These are phyloP conservation scores for Pyrrhoderma lamaoense DNA, from an alignment of 1,284 basidiomycete genomes.

Conservation along the genomic window DNA sequence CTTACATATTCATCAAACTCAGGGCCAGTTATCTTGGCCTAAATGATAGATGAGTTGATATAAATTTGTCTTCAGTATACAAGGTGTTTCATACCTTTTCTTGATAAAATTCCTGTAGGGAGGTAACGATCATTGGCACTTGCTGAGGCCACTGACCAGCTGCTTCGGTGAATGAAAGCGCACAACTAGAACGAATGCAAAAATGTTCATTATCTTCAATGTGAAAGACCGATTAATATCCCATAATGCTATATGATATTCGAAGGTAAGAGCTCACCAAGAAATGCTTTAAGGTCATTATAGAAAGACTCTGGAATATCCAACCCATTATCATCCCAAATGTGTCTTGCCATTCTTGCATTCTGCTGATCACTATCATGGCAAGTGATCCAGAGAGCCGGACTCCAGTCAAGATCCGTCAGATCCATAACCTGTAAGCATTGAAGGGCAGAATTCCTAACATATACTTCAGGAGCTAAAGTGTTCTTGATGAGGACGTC, in stretches of 20 bases:
- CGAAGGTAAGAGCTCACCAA: constrained; percentile 44
- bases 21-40: constrained; percentile 82
- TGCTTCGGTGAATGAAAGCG: constrained; percentile 73
- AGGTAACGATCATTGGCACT: constrained; percentile 40
- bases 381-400: constrained; percentile 82
- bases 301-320: constrained; percentile 80
- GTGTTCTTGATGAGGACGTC: constrained; percentile 65
- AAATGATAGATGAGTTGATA: constrained; percentile 14
- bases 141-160: constrained; percentile 69
- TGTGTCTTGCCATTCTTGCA: constrained; percentile 68
- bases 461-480: constrained; percentile 84
- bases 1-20: constrained; percentile 86
- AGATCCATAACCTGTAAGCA: constrained; percentile 91
- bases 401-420: constrained; percentile 90
- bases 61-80: constrained; percentile 1
- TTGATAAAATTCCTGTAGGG: constrained; percentile 69
- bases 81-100: constrained; percentile 52
- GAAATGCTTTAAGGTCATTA: constrained; percentile 53
- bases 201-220: constrained; percentile 66
- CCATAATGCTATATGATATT: background rate
- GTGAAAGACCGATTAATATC: background rate
- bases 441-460: constrained; percentile 87
- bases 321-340: constrained; percentile 97
- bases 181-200: constrained; percentile 75
- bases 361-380: constrained; percentile 95